Conservation (phyloP, 139 green algal species). For the Coelastrella sp. region DNA sequence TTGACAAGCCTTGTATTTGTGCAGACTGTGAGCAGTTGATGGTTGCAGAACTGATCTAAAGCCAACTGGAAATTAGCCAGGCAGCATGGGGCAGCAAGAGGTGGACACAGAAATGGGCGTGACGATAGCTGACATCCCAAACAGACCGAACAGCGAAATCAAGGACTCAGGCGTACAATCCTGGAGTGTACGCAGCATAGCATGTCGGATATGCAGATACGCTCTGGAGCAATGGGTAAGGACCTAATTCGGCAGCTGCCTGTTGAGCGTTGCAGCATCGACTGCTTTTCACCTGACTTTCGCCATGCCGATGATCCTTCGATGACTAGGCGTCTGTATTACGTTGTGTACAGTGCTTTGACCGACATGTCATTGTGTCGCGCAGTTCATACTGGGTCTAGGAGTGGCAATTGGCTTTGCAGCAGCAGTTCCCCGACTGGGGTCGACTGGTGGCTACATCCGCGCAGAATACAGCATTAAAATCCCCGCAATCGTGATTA, state of each 20-base stretch:
- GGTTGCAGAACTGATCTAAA: too few species aligned
- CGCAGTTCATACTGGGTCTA: conserved; percentile 56
- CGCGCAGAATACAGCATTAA: conserved; percentile 58
- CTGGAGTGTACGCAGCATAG: neutral
- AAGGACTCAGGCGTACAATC: neutral
- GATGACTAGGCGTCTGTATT: too few species aligned
- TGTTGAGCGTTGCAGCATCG: neutral
- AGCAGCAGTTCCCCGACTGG: conserved; percentile 60
- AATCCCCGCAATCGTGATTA: conserved; percentile 61
- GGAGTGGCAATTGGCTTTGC: conserved; percentile 61
- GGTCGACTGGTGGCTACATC: conserved; percentile 55
- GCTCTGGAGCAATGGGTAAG: conserved; percentile 34
- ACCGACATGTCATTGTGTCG: neutral
- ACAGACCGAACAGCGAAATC: neutral
- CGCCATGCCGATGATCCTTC: too few species aligned
- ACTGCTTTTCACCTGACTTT: neutral
- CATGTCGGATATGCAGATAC: neutral
- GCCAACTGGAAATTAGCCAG: too few species aligned
- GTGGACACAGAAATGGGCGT: neutral
- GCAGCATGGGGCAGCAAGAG: neutral
- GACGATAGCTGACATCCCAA: conserved; percentile 35
- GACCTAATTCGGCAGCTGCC: neutral
- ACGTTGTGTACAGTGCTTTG: neutral
- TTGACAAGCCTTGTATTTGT: too few species aligned
- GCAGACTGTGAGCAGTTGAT: too few species aligned